Evolutionary conservation across 1,284 basidiomycete species (phyloP).

Genomic region (Ustilago curta): DNA sequence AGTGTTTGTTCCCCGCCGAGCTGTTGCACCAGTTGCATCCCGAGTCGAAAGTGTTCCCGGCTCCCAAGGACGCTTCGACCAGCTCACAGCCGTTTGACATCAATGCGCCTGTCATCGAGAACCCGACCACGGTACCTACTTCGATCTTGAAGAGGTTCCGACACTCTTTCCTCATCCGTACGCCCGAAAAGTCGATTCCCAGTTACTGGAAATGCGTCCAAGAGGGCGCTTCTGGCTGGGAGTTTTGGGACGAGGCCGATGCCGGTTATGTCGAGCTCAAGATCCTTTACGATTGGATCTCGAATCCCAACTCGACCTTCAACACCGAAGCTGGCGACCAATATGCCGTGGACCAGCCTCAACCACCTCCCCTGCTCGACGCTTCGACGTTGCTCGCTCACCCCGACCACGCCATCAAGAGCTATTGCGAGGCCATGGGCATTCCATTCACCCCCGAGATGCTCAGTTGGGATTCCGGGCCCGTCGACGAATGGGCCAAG

Average conservation of each 20-base stretch:
- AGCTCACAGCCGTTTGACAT: constrained; percentile 19
- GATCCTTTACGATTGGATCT: constrained; percentile 64
- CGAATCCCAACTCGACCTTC: constrained; percentile 60
- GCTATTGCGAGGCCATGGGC: constrained; percentile 58
- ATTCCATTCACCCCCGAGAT: constrained; percentile 61
- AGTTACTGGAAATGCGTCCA: constrained; percentile 66
- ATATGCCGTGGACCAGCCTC: constrained; percentile 46
- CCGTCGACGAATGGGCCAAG: constrained; percentile 62
- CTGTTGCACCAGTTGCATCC: constrained; percentile 57
- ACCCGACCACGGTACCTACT: constrained; percentile 64
- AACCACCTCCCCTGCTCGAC: constrained; percentile 61
- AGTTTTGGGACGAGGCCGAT: constrained; percentile 65
- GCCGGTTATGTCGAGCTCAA: constrained; percentile 61
- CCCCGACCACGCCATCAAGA: constrained; percentile 56
- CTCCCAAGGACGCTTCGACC: constrained; percentile 1
- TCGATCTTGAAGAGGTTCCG: constrained; percentile 60
- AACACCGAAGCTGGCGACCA: constrained; percentile 46
- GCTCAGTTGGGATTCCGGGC: constrained; percentile 64
- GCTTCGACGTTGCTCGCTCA: constrained; percentile 56
- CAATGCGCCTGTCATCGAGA: constrained; percentile 59
- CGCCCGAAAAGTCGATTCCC: constrained; percentile 63
- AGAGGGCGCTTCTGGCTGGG: constrained; percentile 63
- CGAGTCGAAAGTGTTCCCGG: constrained; percentile 57
- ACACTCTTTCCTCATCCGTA: constrained; percentile 67
- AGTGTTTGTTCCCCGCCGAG: constrained; percentile 57